phyloP scores from a whole-genome alignment of 1,284 basidiomycete species.

The Exobasidium rhododendri region DNA sequence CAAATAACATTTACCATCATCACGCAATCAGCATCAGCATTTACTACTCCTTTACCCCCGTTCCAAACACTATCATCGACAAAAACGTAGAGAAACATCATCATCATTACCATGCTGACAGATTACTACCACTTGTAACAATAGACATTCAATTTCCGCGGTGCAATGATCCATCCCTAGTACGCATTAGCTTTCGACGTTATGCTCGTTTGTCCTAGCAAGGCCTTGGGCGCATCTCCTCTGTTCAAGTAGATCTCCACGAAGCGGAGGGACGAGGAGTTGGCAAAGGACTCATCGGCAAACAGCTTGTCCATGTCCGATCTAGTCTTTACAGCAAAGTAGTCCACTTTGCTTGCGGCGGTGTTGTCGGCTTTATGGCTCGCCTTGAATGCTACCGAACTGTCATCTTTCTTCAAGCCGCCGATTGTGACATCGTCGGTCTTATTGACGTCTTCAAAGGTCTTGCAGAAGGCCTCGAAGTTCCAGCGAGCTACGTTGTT shows the following conservation, averaged over 20 bases:
- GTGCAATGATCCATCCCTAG: conserved; percentile 8
- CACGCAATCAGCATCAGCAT: not conserved
- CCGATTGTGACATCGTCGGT: conserved; percentile 46
- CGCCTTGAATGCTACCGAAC: not conserved
- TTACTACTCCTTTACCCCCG: no score
- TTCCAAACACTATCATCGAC: no score
- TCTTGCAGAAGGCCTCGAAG: conserved; percentile 28
- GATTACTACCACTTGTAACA: no score
- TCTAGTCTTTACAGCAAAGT: conserved; percentile 67
- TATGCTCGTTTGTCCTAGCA: conserved; percentile 62
- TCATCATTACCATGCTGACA: no score
- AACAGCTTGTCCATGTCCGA: conserved; percentile 66
- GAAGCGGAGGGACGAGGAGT: conserved; percentile 67
- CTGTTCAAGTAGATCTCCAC: conserved; percentile 75
- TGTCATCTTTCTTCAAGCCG: not conserved
- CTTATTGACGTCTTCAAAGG: conserved; percentile 51
- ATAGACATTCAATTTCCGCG: no score
- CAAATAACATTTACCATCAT: not conserved
- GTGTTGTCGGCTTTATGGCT: conserved; percentile 57
- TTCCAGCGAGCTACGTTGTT: conserved; percentile 41
- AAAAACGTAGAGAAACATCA: no score
- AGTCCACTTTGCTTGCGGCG: conserved; percentile 59
- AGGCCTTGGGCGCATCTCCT: conserved; percentile 68
- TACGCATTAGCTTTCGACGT: conserved; percentile 36
- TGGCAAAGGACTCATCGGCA: conserved; percentile 60